Percentiles rank a stretch among this genome's conserved stretches.
phyloP scores from a whole-genome alignment of 2,329 filamentous ascomycete genomes.

The Fusarium sororula region DNA sequence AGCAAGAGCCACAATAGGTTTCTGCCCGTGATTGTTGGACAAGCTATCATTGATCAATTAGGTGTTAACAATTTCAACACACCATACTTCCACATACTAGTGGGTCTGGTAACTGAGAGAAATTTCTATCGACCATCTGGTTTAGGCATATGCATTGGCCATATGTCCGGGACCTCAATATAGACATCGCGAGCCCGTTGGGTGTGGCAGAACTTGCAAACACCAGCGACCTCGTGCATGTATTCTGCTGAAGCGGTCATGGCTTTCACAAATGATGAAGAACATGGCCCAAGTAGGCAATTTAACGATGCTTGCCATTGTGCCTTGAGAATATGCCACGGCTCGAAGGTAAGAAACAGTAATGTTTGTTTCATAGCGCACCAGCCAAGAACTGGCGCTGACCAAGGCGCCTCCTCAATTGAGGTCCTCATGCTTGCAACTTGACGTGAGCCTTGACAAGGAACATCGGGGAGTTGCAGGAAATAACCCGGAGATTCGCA shows the following conservation, averaged over 20 bases:
- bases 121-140: neutral
- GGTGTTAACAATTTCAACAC: neutral
- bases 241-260: neutral
- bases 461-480: conserved; percentile 31
- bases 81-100: neutral
- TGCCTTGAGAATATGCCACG: neutral
- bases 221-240: too few relatives aligned
- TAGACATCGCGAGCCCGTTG: neutral
- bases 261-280: neutral
- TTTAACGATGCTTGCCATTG: neutral
- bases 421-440: neutral
- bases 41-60: neutral
- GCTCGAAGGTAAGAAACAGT: too few relatives aligned
- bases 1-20: neutral
- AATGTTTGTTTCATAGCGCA: neutral
- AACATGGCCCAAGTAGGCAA: neutral
- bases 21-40: neutral
- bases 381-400: neutral
- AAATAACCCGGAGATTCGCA: conserved; percentile 8
- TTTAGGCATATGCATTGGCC: neutral
- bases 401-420: too few relatives aligned
- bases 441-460: neutral
- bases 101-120: neutral
- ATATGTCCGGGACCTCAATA: neutral
- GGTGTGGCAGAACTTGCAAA: neutral